These are phyloP conservation scores for Lactuca sativa DNA, from an alignment of 129 eudicot genomes.

Conservation along the genomic window DNA sequence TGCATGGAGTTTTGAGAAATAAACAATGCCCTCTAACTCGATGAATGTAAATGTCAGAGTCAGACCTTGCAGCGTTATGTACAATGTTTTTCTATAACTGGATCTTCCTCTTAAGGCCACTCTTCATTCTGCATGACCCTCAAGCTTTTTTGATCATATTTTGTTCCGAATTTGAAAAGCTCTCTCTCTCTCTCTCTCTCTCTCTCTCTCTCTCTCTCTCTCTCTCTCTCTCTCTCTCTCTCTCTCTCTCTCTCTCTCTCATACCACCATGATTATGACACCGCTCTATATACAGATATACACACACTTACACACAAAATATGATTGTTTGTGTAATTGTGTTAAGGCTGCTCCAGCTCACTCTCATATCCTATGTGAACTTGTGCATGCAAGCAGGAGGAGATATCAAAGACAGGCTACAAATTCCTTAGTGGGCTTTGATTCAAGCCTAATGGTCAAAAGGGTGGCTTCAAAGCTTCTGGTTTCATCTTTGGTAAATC, in stretches of 20 bases:
- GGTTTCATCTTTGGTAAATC: conserved; percentile 50
- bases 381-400: conserved; percentile 33
- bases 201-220: neutral
- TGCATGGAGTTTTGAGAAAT: conserved; percentile 25
- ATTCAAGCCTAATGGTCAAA: conserved; percentile 26
- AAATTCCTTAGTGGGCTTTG: conserved; percentile 22
- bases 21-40: conserved; percentile 33
- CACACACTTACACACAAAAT: no score
- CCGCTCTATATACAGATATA: no score
- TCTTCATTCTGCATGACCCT: conserved; percentile 10
- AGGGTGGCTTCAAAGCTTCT: conserved; percentile 65
- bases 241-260: no score
- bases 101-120: conserved; percentile 18
- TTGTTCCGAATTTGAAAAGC: neutral
- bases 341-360: no score
- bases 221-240: no score
- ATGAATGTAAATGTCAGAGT: conserved; percentile 11
- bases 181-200: neutral
- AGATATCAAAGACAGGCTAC: conserved; percentile 16
- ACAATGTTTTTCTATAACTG: conserved; percentile 16
- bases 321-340: no score
- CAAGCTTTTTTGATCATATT: neutral
- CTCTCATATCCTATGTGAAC: neutral
- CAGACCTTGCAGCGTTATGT: conserved; percentile 26
- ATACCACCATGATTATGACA: no score